Evolutionary conservation across 1,284 basidiomycete genomes (phyloP), one percentile per base, ranked within the genome.

Genomic region (Cutaneotrichosporon cyanovorans): DNA sequence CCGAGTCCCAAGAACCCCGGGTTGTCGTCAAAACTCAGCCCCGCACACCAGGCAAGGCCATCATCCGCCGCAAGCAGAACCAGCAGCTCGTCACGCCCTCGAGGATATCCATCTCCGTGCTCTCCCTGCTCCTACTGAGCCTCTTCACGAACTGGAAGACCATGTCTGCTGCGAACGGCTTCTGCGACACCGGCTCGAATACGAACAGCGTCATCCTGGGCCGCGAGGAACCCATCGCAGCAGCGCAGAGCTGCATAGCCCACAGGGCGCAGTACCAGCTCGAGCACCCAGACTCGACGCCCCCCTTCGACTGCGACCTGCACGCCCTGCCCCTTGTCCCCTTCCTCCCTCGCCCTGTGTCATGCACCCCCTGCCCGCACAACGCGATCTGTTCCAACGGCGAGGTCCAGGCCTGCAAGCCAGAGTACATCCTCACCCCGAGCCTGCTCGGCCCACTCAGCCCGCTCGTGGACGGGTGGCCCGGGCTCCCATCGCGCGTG

Each of bases 361-460:
- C 76, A n/a, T 96, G 91, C 71, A 82, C 85, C 3, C 79, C 82
- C 14, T 96, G 91, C 65, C 92, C 92, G 11, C 75, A 78, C 40
- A 85, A 90, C 67, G 92, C 82, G 3, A 74, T 74, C 16, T 96
- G 91, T 69, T 74, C 73, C 12, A 53, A 65, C 12, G 81, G 79
- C 25, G 68, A 78, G 52, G 76, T 77, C 40, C 74, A 85, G 39
- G 74, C 74, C 2, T 96, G 91, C 70, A 81, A 82, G 40, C 77
- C 75, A 25, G 85, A 87, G 22, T 89, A 83, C 66, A 72, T 92
- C 55, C 74, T 86, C 33, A 42, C 57, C 2, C 48, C 53, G 3
- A 53, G 59, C 42, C 55, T 61, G 4, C 46, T 69, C 63, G 49
- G 54, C 3, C 48, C 65, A 25, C 40, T 67, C 11, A 51, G 57